These are phyloP conservation scores for Blastobotrys illinoisensis DNA, from an alignment of 1,139 yeast genomes.

Conservation along the genomic window DNA sequence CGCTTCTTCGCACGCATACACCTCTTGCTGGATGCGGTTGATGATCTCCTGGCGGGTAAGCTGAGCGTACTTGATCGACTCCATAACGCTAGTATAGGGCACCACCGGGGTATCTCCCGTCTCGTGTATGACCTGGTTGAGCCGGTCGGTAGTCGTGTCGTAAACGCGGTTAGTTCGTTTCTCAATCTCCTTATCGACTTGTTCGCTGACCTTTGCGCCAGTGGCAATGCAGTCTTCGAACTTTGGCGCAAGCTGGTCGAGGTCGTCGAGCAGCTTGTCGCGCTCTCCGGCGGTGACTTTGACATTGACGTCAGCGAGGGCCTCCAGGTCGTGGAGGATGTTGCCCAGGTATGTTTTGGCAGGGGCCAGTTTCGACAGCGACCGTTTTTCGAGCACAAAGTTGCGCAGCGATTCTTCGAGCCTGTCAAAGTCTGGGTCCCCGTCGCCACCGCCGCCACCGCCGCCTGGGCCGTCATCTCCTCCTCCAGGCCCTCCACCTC, in stretches of 20 bases:
- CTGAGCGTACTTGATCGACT: conserved; percentile 63
- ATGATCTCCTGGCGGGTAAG: conserved; percentile 66
- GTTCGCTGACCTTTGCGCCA: conserved; percentile 51
- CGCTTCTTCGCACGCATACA: conserved; percentile 55
- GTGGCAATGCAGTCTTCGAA: conserved; percentile 51
- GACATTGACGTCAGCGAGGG: conserved; percentile 57
- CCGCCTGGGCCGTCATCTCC: conserved; percentile 32
- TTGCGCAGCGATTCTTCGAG: conserved; percentile 80
- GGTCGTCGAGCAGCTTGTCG: conserved; percentile 37
- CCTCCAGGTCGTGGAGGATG: conserved; percentile 58
- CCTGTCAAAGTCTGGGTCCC: conserved; percentile 50
- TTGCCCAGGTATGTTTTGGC: conserved; percentile 80
- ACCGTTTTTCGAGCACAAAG: conserved; percentile 83
- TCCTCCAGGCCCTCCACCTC: too few species aligned
- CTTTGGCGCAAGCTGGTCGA: conserved; percentile 49
- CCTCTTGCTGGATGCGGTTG: conserved; percentile 57
- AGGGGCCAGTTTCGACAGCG: conserved; percentile 83
- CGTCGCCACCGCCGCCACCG: conserved; percentile 24
- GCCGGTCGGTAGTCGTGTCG: conserved; percentile 50
- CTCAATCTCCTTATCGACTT: conserved; percentile 61
- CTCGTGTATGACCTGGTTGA: conserved; percentile 48
- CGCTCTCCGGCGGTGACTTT: conserved; percentile 44
- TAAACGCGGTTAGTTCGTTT: conserved; percentile 53
- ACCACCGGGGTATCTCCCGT: conserved; percentile 57
- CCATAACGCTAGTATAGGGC: conserved; percentile 57